Base-by-base conservation (phyloP, 2,329 filamentous ascomycete species). In the Sporothrix brasiliensis region DNA sequence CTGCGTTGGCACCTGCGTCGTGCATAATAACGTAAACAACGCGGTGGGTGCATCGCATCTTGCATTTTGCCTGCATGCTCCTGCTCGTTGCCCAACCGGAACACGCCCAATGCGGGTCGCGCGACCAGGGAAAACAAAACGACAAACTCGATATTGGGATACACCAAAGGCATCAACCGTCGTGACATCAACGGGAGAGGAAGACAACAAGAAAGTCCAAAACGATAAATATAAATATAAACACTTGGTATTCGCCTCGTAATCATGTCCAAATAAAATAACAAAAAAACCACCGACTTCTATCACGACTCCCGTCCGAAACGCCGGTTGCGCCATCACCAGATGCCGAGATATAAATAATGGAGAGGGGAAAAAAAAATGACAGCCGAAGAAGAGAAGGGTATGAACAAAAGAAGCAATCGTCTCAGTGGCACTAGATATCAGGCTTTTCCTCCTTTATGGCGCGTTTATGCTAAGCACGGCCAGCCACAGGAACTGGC, bases 401-500 rank as follows among this genome's bases (percentile, higher is more conserved):
- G 2, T 13, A 54, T 5, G 2, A 11, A 13, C 53, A 71, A 7
- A 49, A 30, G 27, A 50, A 21, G 27, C 16, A n/a, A 11, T 7
- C 52, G 21, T 54, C 39, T 44, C 39, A 27, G 41, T n/a, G 21
- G 9, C 21, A 63, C 56, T 44, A 24, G 19, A 11, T 44, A 24
- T 10, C 41, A 44, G 41, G 16, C 30, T 60, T 11, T 21, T 41
- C 6, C 39, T 63, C 27, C 14, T 27, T 10, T n/a, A 11, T 19
- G 30, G n/a, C 50, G 44, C 39, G 50, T 41, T 16, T 19, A 9
- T 21, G 24, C 63, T 70, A 68, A 5, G 65, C 65, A 39, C 69
- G 69, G 13, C 69, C 66, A 7, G 66, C 49, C 47, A 71, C 69
- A 10, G 69, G 66, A 21, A 71, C 56, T 5, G 65, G 53, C 34